These are phyloP conservation scores for Dryas integrifolia DNA, from an alignment of 331 rosid genomes.

Conservation along the genomic window DNA sequence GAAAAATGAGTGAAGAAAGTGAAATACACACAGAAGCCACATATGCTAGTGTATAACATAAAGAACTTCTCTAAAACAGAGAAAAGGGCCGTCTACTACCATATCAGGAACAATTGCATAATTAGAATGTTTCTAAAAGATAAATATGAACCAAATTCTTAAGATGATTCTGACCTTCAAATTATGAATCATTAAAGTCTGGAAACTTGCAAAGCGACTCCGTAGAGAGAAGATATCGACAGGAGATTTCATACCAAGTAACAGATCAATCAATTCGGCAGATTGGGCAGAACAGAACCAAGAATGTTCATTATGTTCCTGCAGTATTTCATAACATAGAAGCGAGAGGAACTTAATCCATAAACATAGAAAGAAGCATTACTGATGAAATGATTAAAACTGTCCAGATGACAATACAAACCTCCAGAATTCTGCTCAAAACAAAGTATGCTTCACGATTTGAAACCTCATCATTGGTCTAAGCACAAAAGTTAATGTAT, in stretches of 20 bases:
- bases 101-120: background rate
- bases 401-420: conserved; percentile 26
- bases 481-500: conserved; percentile 23
- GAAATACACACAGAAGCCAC: background rate
- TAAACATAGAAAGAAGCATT: background rate
- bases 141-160: conserved; percentile 13
- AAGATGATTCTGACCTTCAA: conserved; percentile 58
- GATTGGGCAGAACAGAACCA: conserved; percentile 53
- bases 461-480: conserved; percentile 52
- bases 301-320: conserved; percentile 48
- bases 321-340: conserved; percentile 39
- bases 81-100: background rate
- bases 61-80: conserved; percentile 2
- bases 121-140: background rate
- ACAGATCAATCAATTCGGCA: conserved; percentile 56
- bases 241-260: conserved; percentile 58
- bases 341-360: conserved; percentile 18
- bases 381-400: conserved; percentile 8
- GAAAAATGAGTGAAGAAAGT: background rate
- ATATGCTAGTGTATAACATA: background rate
- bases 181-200: conserved; percentile 55
- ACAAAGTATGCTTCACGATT: conserved; percentile 61
- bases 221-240: conserved; percentile 48
- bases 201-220: conserved; percentile 69
- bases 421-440: conserved; percentile 77